Base-by-base conservation (phyloP, 768 basidiomycete species). In the Suillus decipiens region DNA sequence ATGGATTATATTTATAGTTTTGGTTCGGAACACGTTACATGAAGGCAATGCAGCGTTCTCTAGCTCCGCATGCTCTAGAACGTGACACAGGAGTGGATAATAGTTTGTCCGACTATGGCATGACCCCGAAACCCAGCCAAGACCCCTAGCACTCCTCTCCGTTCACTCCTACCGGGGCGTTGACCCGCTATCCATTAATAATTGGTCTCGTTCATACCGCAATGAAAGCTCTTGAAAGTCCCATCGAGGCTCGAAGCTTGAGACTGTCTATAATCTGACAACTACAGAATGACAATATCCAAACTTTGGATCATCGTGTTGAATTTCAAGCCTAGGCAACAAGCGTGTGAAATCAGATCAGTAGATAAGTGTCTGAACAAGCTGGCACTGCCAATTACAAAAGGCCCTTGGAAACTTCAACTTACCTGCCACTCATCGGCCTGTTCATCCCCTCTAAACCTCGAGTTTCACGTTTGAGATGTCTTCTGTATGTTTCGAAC, bases 281-380 rank as follows among this genome's bases (percentile, higher is more conserved):
- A 50, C 24, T 28, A 14, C 14, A 28, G 28, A 24, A 48, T 28
- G 12, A n/a, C n/a, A 37, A 22, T 36, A 14, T 36, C 34, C 34
- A 15, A 37, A 55, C 36, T 53, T 55, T 37, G 34, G n/a, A 36
- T 36, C 36, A 37, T 55, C 14, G n/a, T 48, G 37, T 36, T 22
- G 39, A 12, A 28, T 22, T 53, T 55, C 22, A n/a, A 39, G 34
- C 31, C 31, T 6, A 53, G 51, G 31, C 51, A 53, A 19, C 63
- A 70, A 64, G 72, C 87, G 88, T 90, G 88, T 71, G 87, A 90
- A 88, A 89, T 89, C 87, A 84, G 60, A 87, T 87, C 75, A 65
- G 61, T 65, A 61, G 63, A 73, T 73, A 54, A 67, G 63, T 41
- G 51, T 47, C 59, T 54, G 53, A 54, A 61, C 76, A 69, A 68